Evolutionary conservation across 2,329 filamentous ascomycete species (phyloP).

Genomic region (Tolypocladium guangdongense): DNA sequence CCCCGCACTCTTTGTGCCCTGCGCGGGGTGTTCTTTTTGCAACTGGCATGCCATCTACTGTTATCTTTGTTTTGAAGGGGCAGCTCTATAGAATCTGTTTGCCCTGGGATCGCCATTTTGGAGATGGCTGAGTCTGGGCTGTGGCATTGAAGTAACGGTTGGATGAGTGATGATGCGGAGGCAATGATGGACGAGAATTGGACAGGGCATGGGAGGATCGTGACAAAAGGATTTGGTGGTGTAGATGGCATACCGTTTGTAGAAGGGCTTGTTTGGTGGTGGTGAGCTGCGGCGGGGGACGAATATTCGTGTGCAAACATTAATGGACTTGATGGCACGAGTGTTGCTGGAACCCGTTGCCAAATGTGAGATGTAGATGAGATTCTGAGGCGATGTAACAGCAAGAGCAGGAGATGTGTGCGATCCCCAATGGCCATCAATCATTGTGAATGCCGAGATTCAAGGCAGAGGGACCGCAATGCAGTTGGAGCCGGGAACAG

Average conservation of each 20-base stretch:
- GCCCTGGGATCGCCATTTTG: not conserved
- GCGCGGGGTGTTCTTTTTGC: slow-evolving; percentile 19
- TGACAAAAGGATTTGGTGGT: not conserved
- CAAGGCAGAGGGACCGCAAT: not conserved
- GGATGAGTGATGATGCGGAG: not conserved
- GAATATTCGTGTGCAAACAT: not conserved
- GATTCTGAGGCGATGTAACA: not conserved
- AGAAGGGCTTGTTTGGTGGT: not conserved
- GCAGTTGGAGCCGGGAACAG: not conserved
- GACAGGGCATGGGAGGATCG: not conserved
- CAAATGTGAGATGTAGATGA: not conserved
- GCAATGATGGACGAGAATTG: not conserved
- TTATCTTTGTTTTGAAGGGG: not conserved
- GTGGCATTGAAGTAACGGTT: not conserved
- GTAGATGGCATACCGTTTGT: slow-evolving; percentile 5
- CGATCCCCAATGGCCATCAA: not conserved
- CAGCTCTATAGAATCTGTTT: not conserved
- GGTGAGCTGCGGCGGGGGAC: not conserved
- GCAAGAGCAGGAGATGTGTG: not conserved
- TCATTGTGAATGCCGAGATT: not conserved
- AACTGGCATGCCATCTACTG: slow-evolving; percentile 15
- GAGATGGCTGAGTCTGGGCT: not conserved
- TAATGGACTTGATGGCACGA: not conserved
- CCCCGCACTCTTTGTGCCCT: slow-evolving; percentile 12
- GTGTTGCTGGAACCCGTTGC: not conserved